A percentile compares a stretch with the other conserved stretches of the same genome.
Conservation (phyloP, 2,329 filamentous ascomycete genomes). For the Xylaria sp. region DNA sequence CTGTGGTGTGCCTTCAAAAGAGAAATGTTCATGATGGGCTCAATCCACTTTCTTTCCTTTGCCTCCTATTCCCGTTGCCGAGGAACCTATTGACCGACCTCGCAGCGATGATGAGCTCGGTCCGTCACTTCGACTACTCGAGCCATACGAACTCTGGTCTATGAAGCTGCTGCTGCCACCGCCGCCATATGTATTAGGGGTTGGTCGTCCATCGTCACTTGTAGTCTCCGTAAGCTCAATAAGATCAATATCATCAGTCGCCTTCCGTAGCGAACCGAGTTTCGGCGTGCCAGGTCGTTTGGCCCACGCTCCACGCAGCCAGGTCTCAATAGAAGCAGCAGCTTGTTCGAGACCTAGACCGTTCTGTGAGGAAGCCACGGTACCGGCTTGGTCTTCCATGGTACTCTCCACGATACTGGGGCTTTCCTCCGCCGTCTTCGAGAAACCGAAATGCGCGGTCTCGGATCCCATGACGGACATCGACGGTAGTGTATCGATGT, state of each 20-base stretch:
- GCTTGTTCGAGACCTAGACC: constrained; percentile 68
- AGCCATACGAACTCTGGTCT: constrained; percentile 32
- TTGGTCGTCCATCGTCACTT: constrained; percentile 46
- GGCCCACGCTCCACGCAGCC: constrained; percentile 76
- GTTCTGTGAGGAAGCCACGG: constrained; percentile 38
- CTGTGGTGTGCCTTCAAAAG: not conserved
- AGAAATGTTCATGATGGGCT: constrained; percentile 8
- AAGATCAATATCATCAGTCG: constrained; percentile 52
- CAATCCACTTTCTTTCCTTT: constrained; percentile 47
- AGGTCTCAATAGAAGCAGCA: constrained; percentile 81
- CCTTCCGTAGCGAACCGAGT: constrained; percentile 37
- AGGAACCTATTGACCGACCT: constrained; percentile 33
- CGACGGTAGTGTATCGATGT: constrained; percentile 62
- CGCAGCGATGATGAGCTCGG: constrained; percentile 33
- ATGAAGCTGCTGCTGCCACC: constrained; percentile 28
- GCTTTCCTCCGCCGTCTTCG: constrained; percentile 32
- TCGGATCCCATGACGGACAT: constrained; percentile 61
- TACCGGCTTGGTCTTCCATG: constrained; percentile 44
- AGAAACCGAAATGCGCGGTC: constrained; percentile 53
- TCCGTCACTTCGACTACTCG: constrained; percentile 37
- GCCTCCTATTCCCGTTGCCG: constrained; percentile 20
- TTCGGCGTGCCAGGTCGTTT: constrained; percentile 53
- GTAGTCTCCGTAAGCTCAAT: constrained; percentile 65
- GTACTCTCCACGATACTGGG: constrained; percentile 47
- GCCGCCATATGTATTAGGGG: constrained; percentile 19